These are phyloP conservation scores for Xylaria palmicola DNA, from an alignment of 495 filamentous ascomycete genomes.

Conservation along the genomic window DNA sequence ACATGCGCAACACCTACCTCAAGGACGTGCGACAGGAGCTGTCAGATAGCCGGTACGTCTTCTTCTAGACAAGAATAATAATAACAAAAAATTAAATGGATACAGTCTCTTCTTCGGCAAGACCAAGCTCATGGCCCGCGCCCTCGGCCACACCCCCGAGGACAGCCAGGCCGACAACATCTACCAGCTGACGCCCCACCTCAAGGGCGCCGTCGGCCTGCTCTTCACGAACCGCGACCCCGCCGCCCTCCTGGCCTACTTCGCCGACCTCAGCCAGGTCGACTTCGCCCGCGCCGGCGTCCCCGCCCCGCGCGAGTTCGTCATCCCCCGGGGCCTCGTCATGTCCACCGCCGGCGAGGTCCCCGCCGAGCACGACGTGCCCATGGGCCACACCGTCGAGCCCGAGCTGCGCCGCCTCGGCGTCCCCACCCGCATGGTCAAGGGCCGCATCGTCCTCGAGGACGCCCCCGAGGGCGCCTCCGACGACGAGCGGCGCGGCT, in stretches of 20 bases:
- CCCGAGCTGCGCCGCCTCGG: slow-evolving; percentile 81
- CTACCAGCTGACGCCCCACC: slow-evolving; percentile 64
- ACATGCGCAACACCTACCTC: slow-evolving; percentile 98
- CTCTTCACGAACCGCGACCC: slow-evolving; percentile 80
- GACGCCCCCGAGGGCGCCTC: slow-evolving; percentile 44
- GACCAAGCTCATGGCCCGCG: slow-evolving; percentile 95
- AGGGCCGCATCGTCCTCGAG: slow-evolving; percentile 81
- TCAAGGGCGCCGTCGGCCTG: slow-evolving; percentile 81
- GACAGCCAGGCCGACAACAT: slow-evolving; percentile 75
- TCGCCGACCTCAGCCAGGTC: slow-evolving; percentile 57
- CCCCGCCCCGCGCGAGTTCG: slow-evolving; percentile 67
- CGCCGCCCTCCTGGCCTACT: slow-evolving; percentile 61
- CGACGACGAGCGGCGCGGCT: slow-evolving; percentile 41
- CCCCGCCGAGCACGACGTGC: slow-evolving; percentile 75
- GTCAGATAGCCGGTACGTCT: slow-evolving; percentile 72
- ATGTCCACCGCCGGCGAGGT: slow-evolving; percentile 76
- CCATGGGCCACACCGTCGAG: slow-evolving; percentile 82
- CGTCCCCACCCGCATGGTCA: slow-evolving; percentile 81
- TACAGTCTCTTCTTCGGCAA: slow-evolving; percentile 93
- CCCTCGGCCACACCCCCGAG: slow-evolving; percentile 73
- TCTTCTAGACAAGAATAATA: too few species aligned
- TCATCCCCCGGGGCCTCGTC: slow-evolving; percentile 74
- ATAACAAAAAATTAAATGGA: background rate
- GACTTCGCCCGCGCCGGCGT: slow-evolving; percentile 92
- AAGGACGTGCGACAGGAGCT: slow-evolving; percentile 87